These are phyloP conservation scores for Scenedesmus sp. DNA, from an alignment of 163 green algal genomes.

Conservation along the genomic window DNA sequence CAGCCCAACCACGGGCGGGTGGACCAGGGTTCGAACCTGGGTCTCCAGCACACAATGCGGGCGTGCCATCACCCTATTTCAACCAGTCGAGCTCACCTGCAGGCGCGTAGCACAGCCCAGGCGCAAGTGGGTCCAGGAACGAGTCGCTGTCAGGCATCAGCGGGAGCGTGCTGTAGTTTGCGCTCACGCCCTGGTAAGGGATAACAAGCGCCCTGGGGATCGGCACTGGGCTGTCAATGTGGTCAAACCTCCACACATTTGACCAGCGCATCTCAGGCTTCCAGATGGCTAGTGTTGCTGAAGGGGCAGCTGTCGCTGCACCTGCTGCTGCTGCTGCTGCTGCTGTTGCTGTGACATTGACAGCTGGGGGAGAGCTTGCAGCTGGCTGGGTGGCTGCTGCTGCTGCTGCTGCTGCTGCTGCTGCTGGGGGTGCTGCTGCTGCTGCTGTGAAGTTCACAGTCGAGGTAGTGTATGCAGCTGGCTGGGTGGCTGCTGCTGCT, in stretches of 20 bases:
- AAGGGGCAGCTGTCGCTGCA: no score
- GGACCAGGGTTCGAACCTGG: no score
- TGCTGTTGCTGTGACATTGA: neutral
- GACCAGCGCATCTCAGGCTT: conserved; percentile 9
- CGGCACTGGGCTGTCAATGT: neutral
- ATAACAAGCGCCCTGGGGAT: conserved; percentile 5
- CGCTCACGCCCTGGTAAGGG: conserved; percentile 33
- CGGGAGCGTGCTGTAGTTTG: conserved; percentile 21
- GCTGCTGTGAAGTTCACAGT: no score
- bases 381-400: neutral
- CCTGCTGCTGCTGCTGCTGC: neutral
- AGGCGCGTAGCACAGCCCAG: conserved; percentile 39
- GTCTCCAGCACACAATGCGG: no score
- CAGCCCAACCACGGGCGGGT: no score
- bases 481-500: neutral
- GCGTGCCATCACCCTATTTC: no score
- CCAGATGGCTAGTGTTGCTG: neutral
- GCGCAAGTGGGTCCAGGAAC: neutral
- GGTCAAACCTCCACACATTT: conserved; percentile 12
- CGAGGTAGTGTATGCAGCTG: no score
- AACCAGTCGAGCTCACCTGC: no score
- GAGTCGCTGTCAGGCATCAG: conserved; percentile 21
- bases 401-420: neutral
- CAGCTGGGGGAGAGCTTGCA: neutral
- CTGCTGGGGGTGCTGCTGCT: neutral